phyloP scores from a whole-genome alignment of 306 rosid species.

The Arachis stenosperma region DNA sequence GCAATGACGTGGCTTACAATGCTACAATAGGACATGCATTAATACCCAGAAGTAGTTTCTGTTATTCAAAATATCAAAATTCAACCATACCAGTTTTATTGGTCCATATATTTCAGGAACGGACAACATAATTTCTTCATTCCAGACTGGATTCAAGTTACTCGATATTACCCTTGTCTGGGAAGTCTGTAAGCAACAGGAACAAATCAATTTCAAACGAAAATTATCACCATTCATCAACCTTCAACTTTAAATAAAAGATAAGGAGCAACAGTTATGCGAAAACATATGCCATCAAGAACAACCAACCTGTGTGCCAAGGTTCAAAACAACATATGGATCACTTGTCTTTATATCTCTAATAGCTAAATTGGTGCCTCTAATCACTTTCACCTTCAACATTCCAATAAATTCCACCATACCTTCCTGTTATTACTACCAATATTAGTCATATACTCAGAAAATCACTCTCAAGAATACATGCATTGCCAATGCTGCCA shows the following conservation, averaged over 20 bases:
- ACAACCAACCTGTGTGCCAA: slow-evolving; percentile 82
- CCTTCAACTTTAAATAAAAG: slow-evolving; percentile 26
- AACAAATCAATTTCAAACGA: slow-evolving; percentile 42
- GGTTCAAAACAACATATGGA: slow-evolving; percentile 88
- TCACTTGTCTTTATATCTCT: slow-evolving; percentile 97
- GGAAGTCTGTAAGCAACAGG: slow-evolving; percentile 55
- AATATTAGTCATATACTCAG: slow-evolving; percentile 48
- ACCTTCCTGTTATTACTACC: slow-evolving; percentile 70
- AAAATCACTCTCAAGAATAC: slow-evolving; percentile 34
- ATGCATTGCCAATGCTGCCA: slow-evolving; percentile 30
- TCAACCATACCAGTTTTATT: slow-evolving; percentile 75
- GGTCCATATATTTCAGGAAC: slow-evolving; percentile 82
- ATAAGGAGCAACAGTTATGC: slow-evolving; percentile 26
- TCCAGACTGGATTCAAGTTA: slow-evolving; percentile 98
- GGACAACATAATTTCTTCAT: slow-evolving; percentile 95
- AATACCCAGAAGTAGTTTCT: slow-evolving; percentile 12
- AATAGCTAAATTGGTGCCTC: slow-evolving; percentile 87
- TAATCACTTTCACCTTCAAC: slow-evolving; percentile 87
- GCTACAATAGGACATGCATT: neutral
- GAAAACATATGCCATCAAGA: slow-evolving; percentile 29
- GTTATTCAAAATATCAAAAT: slow-evolving; percentile 7
- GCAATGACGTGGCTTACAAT: neutral
- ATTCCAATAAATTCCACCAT: slow-evolving; percentile 92
- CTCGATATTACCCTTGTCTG: slow-evolving; percentile 68
- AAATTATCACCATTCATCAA: slow-evolving; percentile 30